Percentiles rank a stretch among this genome's conserved stretches.
Evolutionary conservation across 371 early-diverging fungal genomes (phyloP).

Genomic region (Circinella umbellata): DNA sequence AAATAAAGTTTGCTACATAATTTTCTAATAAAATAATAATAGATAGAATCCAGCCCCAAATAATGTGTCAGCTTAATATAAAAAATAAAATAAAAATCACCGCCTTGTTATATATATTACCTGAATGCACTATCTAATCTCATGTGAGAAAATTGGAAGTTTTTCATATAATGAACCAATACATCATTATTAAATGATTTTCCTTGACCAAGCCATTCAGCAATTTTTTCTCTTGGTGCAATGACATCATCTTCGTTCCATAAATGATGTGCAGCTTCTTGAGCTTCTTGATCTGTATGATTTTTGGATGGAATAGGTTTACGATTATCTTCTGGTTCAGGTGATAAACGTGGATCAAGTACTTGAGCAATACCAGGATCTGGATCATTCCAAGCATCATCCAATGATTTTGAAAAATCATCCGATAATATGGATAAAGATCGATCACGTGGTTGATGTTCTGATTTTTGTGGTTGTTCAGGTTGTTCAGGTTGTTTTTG

Average conservation of each 20-base stretch:
- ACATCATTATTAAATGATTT: constrained; percentile 59
- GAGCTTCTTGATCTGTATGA: constrained; percentile 20
- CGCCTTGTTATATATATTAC: constrained; percentile 22
- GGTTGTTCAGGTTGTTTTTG: neutral
- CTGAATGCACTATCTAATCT: constrained; percentile 84
- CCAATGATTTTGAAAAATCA: constrained; percentile 3
- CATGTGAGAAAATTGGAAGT: constrained; percentile 73
- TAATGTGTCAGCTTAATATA: neutral
- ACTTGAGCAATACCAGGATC: constrained; percentile 11
- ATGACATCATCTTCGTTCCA: constrained; percentile 49
- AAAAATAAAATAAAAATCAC: neutral
- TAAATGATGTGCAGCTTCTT: constrained; percentile 35
- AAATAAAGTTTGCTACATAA: constrained; percentile 81
- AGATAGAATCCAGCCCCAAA: neutral
- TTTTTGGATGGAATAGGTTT: neutral
- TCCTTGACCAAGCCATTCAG: constrained; percentile 56
- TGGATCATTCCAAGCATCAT: constrained; percentile 11
- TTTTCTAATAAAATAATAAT: too few relatives aligned
- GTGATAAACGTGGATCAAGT: constrained; percentile 6
- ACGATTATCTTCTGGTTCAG: neutral
- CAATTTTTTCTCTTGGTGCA: constrained; percentile 45
- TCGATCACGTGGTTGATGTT: constrained; percentile 2
- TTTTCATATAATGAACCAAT: constrained; percentile 71
- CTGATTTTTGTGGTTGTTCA: neutral
- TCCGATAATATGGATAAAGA: neutral